A percentile compares a stretch with the other conserved stretches of the same genome.
phyloP scores from a whole-genome alignment of 2,329 filamentous ascomycete species.

The Rasamsonia emersonii region DNA sequence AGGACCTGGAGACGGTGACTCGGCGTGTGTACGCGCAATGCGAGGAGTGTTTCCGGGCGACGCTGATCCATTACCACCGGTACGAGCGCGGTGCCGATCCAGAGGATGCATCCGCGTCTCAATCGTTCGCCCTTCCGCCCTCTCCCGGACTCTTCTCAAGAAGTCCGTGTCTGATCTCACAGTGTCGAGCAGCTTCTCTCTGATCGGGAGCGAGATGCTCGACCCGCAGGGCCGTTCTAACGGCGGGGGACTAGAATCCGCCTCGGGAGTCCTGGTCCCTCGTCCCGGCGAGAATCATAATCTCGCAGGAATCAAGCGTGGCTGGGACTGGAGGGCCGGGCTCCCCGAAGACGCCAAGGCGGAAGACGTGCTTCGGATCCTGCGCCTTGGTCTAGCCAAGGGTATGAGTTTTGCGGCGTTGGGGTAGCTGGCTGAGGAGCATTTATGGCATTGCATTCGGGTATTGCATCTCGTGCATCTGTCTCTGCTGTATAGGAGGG shows the following conservation, averaged over 20 bases:
- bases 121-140: slow-evolving; percentile 26
- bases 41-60: slow-evolving; percentile 69
- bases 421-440: slow-evolving; percentile 15
- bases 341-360: slow-evolving; percentile 52
- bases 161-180: slow-evolving; percentile 50
- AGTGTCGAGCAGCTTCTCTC: slow-evolving; percentile 53
- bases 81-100: slow-evolving; percentile 37
- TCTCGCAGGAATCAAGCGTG: slow-evolving; percentile 37
- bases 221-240: slow-evolving; percentile 35
- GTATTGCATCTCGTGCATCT: no score
- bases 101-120: slow-evolving; percentile 8
- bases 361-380: slow-evolving; percentile 60
- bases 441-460: no score
- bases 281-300: slow-evolving; percentile 14
- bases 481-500: no score
- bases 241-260: slow-evolving; percentile 25
- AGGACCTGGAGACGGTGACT: slow-evolving; percentile 70
- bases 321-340: slow-evolving; percentile 64
- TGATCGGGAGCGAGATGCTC: slow-evolving; percentile 67
- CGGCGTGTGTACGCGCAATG: slow-evolving; percentile 64
- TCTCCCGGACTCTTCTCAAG: slow-evolving; percentile 60
- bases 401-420: slow-evolving; percentile 49
- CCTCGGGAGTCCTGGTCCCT: slow-evolving; percentile 41
- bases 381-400: slow-evolving; percentile 65
- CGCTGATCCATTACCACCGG: slow-evolving; percentile 62